phyloP scores from a whole-genome alignment of 495 filamentous ascomycete genomes.

The Tuber calosporum region DNA sequence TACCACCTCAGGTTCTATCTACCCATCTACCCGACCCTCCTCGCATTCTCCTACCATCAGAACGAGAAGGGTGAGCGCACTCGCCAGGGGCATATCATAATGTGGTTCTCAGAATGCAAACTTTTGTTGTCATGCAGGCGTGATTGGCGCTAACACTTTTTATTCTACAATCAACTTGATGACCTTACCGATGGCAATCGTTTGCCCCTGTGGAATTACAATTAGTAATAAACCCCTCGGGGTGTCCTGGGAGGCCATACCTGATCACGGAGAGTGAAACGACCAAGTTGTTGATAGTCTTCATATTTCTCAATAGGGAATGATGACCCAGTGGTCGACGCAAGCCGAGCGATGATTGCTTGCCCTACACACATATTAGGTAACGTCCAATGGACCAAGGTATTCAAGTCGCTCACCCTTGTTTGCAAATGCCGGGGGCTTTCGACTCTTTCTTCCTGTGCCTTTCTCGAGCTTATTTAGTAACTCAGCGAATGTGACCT shows the following conservation, averaged over 20 bases:
- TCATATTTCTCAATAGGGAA: conserved; percentile 91
- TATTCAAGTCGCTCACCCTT: conserved; percentile 59
- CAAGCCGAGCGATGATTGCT: conserved; percentile 77
- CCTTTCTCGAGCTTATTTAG: conserved; percentile 96
- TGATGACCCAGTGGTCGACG: conserved; percentile 72
- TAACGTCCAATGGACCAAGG: neutral
- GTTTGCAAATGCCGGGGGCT: conserved; percentile 81
- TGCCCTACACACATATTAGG: conserved; percentile 35
- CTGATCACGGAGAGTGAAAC: conserved; percentile 92
- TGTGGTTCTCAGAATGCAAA: neutral
- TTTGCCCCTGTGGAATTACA: conserved; percentile 63
- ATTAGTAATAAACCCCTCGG: conserved; percentile 28
- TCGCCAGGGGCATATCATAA: neutral
- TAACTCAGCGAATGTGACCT: conserved; percentile 78
- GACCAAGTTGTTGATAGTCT: conserved; percentile 86
- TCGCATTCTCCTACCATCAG: neutral
- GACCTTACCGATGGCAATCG: conserved; percentile 93
- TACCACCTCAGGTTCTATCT: neutral
- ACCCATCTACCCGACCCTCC: neutral
- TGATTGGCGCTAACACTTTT: neutral
- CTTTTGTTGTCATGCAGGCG: neutral
- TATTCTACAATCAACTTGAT: conserved; percentile 63
- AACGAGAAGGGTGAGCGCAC: conserved; percentile 7
- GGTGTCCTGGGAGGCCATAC: conserved; percentile 45
- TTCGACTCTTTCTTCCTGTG: conserved; percentile 87